phyloP scores from a whole-genome alignment of 768 basidiomycete species.

The Rhizopogon salebrosus region DNA sequence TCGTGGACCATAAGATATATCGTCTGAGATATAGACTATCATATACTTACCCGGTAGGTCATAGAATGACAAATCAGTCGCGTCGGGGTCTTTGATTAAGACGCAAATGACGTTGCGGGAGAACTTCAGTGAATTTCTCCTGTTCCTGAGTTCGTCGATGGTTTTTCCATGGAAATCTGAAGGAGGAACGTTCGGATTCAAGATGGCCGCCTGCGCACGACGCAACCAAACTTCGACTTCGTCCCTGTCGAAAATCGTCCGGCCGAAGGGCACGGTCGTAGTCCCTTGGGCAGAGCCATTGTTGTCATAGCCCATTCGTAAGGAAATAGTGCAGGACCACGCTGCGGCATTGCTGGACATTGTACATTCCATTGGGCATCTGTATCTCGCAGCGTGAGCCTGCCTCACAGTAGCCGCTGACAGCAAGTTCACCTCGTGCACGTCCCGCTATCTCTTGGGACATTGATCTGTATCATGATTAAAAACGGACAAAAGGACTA shows the following conservation, averaged over 20 bases:
- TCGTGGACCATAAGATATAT: constrained; percentile 3
- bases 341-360: constrained; percentile 34
- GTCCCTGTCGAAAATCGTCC: constrained; percentile 21
- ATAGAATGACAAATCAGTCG: constrained; percentile 47
- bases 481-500: not conserved
- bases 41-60: constrained; percentile 44
- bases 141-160: constrained; percentile 22
- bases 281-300: constrained; percentile 22
- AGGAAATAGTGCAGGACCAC: constrained; percentile 42
- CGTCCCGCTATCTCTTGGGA: constrained; percentile 58
- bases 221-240: constrained; percentile 38
- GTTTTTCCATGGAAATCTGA: constrained; percentile 19
- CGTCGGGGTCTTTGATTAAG: constrained; percentile 37
- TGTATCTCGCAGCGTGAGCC: constrained; percentile 11
- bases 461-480: constrained; percentile 41
- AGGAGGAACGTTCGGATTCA: constrained; percentile 21
- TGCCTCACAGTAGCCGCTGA: not conserved
- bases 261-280: constrained; percentile 25
- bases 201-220: constrained; percentile 42
- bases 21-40: not conserved
- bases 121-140: constrained; percentile 29
- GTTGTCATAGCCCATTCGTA: constrained; percentile 30
- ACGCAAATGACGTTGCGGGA: constrained; percentile 48
- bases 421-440: constrained; percentile 42
- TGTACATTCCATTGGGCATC: constrained; percentile 51